Evolutionary conservation across 768 basidiomycete species (phyloP), one percentile per base, ranked within the genome.

Genomic region (Tulasnella sp.): DNA sequence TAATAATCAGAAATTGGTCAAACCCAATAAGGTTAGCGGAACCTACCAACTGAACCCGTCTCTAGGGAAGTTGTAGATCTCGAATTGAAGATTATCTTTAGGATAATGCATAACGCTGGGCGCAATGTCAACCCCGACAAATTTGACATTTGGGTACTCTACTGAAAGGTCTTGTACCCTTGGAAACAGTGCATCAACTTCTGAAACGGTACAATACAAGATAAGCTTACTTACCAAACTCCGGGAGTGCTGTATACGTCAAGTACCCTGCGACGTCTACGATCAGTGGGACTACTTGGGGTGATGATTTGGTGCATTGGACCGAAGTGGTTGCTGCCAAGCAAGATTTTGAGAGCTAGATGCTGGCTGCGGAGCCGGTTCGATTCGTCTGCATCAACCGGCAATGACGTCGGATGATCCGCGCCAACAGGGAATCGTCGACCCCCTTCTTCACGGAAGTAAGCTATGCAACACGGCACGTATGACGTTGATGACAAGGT

Each of bases 61-160:
- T 22, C 49, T 12, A 41, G 49, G 49, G 35, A 51, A 51, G 49
- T 51, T 51, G 39, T 51, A 51, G 24, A 51, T 51, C 49, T 51
- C 49, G 40, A 51, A 51, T 6, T 29, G 24, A 15, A 51, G 16
- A 42, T 51, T 51, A 16, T 51, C 49, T 34, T 42, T 40, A 28
- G 49, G 49, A 16, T 40, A 40, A 34, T 51, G 39, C 3, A 51
- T 27, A 5, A 51, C 49, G 15, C 27, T 29, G 9, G 49, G 49
- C 28, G 49, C 49, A n/a, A 51, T 34, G 39, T 51, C 49, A 12
- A 51, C 49, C 6, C 49, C 49, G 16, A 51, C 49, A 34, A 51
- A 51, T 51, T 51, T 51, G 22, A 51, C 49, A 28, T 39, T 51
- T 9, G 49, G 37, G 39, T 31, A 51, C 6, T 51, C 49, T 16